These are phyloP conservation scores for Ballota nigra DNA, from an alignment of 257 asterid species.

Conservation along the genomic window DNA sequence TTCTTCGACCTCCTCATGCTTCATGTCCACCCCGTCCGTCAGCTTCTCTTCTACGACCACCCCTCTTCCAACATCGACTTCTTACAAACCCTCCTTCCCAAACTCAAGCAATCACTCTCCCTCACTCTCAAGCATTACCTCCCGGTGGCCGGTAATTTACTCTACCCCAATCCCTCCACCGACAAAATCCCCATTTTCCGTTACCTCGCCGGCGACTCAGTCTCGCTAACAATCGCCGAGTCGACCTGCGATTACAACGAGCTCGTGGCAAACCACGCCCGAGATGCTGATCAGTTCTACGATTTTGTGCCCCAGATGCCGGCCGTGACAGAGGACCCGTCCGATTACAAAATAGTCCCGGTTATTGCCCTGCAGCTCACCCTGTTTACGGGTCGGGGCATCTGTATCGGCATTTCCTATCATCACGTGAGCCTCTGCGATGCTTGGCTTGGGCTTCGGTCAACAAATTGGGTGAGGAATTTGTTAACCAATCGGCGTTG, in stretches of 20 bases:
- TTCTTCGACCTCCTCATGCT: constrained; percentile 31
- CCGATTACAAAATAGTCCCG: constrained; percentile 16
- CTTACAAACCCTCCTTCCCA: no score
- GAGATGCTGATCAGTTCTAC: constrained; percentile 34
- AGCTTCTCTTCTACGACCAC: constrained; percentile 41
- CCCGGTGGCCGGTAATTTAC: constrained; percentile 44
- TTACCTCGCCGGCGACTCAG: constrained; percentile 35
- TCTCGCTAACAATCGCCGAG: constrained; percentile 33
- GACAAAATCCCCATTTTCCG: constrained; percentile 30
- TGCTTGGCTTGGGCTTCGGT: not conserved
- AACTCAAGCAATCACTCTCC: constrained; percentile 47
- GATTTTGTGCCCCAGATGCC: constrained; percentile 34
- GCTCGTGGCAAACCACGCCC: constrained; percentile 23
- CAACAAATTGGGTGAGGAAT: no score
- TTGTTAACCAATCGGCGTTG: no score
- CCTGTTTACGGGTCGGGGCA: no score
- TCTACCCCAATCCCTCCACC: constrained; percentile 23
- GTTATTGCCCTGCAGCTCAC: constrained; percentile 44
- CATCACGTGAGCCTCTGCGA: constrained; percentile 17
- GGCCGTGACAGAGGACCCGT: not conserved
- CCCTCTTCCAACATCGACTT: constrained; percentile 19
- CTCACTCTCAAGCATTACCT: constrained; percentile 45
- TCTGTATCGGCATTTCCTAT: constrained; percentile 18
- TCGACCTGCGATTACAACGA: constrained; percentile 27
- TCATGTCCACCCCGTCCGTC: constrained; percentile 33